Base-by-base conservation (phyloP, 352 stramenopile genomes). In the Pythium chondricola region DNA sequence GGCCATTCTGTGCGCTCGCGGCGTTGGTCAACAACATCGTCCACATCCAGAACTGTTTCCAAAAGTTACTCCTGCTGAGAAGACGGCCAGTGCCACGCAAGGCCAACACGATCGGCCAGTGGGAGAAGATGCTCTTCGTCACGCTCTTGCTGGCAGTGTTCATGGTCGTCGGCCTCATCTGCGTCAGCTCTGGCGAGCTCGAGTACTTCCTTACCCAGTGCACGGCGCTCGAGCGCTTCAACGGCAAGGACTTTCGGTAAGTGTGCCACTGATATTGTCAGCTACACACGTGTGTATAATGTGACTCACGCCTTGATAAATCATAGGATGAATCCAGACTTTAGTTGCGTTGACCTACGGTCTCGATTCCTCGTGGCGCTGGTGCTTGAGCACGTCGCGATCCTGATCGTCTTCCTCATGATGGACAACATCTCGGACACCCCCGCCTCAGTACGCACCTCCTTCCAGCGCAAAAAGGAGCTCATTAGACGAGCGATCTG, bases 111-210 rank as follows among this genome's bases (percentile, higher is more conserved):
- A 91, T 93, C 40, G 79, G 79, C 5, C 82, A 91, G 43, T 93
- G 82, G 82, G 82, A 93, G 44, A 93, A 91, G 30, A 88, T 87
- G 61, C 61, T 93, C 2, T 88, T 88, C 38, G 87, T 85, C 43
- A 93, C 82, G 18, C 61, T 93, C 18, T 73, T 93, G 24, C 56
- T 93, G 8, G 82, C 74, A 21, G 77, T 93, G 7, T 93, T 90
- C 51, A 72, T 89, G 40, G 77, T 93, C 38, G 82, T 89, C 18
- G 78, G 82, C 0, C 74, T 93, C 1, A 89, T 93, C 48, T 93
- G 82, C 40, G 53, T 90, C n/a, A 90, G 78, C 30, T 85, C 82
- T 6, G 82, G 82, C 8, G 77, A 93, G 45, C 68, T 93, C 10
- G 82, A 93, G 48, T 90, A 88, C 40, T 93, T 93, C 27, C 58